Conservation (phyloP, 495 filamentous ascomycete species). For the Penicillium cinerascens region DNA sequence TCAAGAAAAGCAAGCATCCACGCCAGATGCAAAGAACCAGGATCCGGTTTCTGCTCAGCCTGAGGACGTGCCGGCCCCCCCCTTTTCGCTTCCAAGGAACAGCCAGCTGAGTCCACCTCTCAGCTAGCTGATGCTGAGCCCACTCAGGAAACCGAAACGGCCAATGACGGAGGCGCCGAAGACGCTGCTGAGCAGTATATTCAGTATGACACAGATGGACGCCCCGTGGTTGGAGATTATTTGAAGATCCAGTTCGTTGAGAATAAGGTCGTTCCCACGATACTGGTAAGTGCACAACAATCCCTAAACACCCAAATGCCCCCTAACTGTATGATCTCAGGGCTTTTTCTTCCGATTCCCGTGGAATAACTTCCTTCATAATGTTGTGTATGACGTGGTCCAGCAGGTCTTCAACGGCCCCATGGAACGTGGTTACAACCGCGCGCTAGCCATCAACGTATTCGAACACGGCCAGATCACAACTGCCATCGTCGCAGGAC, state of each 20-base stretch:
- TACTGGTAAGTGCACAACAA: constrained; percentile 61
- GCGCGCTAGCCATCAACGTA: constrained; percentile 85
- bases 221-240: constrained; percentile 94
- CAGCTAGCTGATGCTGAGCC: constrained; percentile 21
- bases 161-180: constrained; percentile 29
- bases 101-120: constrained; percentile 14
- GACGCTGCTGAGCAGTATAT: constrained; percentile 39
- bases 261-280: constrained; percentile 90
- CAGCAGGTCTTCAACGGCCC: constrained; percentile 99
- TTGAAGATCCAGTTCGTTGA: constrained; percentile 97
- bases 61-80: constrained; percentile 67
- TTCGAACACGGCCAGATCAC: constrained; percentile 89
- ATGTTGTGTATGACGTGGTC: constrained; percentile 98
- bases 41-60: constrained; percentile 49
- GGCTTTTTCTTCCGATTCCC: constrained; percentile 98
- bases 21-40: constrained; percentile 11
- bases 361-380: constrained; percentile 99
- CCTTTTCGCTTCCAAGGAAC: constrained; percentile 48
- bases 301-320: neutral
- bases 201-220: constrained; percentile 62
- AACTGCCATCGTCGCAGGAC: constrained; percentile 85
- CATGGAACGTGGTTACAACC: constrained; percentile 95
- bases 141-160: constrained; percentile 12
- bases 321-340: constrained; percentile 35
- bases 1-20: constrained; percentile 2